A percentile compares a stretch with the other conserved stretches of the same genome.
Evolutionary conservation across 345 rosid genomes (phyloP).

Genomic region (Linum trigynum): DNA sequence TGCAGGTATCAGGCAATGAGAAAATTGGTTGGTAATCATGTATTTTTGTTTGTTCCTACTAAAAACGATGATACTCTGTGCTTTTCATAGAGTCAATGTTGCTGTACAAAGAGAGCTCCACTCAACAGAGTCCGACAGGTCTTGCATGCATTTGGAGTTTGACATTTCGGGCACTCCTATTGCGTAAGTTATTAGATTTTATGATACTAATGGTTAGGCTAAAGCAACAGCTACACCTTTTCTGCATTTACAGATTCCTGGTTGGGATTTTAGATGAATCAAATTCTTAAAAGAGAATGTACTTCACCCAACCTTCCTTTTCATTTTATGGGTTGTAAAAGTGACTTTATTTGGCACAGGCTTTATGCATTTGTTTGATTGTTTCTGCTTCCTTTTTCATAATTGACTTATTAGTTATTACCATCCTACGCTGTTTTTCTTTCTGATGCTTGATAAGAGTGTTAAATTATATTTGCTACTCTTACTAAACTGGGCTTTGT

Average conservation of each 20-base stretch:
- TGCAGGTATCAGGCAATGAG: constrained; percentile 43
- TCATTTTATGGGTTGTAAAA: background rate
- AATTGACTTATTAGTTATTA: background rate
- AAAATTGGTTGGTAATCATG: background rate
- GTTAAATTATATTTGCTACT: too few species aligned
- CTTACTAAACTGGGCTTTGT: background rate
- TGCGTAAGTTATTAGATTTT: constrained; percentile 36
- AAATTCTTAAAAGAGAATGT: too few species aligned
- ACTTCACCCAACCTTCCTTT: background rate
- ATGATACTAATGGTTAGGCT: background rate
- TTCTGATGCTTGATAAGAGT: background rate
- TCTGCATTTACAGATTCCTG: too few species aligned
- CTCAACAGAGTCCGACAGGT: constrained; percentile 75
- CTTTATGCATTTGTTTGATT: background rate
- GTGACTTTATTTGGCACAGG: background rate
- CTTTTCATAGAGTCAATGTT: constrained; percentile 56
- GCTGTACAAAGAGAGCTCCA: constrained; percentile 80
- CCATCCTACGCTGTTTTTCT: background rate
- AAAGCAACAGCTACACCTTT: too few species aligned
- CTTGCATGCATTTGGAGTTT: constrained; percentile 92
- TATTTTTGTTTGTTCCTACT: constrained; percentile 14
- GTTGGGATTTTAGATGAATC: too few species aligned
- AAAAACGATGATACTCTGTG: constrained; percentile 7
- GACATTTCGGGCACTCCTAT: constrained; percentile 65
- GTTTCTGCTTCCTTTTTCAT: background rate